Evolutionary conservation across 164 flowering plant genomes (phyloP).

Genomic region (Nelumbo lutea): DNA sequence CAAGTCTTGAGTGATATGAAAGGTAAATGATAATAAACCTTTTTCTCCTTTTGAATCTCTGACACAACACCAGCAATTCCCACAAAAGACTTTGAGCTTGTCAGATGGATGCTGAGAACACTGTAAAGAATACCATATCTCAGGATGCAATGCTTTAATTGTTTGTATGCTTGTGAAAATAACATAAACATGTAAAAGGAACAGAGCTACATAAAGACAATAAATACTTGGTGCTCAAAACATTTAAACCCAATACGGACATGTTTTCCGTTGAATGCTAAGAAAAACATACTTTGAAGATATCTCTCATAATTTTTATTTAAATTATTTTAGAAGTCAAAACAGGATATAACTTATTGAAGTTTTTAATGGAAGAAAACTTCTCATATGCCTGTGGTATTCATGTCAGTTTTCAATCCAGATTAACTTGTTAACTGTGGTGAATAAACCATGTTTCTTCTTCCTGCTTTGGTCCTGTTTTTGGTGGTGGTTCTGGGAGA

Average conservation of each 20-base stretch:
- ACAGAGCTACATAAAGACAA: not conserved
- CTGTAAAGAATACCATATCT: slow-evolving; percentile 38
- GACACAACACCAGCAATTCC: slow-evolving; percentile 87
- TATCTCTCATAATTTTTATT: not conserved
- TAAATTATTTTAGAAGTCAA: no score
- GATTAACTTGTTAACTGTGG: no score
- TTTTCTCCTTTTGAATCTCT: slow-evolving; percentile 91
- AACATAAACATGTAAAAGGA: not conserved
- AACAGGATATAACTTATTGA: not conserved
- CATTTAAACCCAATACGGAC: not conserved
- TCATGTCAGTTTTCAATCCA: no score
- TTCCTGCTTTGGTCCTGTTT: no score
- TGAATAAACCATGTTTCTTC: no score
- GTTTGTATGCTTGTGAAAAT: not conserved
- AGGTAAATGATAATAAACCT: slow-evolving; percentile 35
- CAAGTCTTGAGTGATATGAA: not conserved
- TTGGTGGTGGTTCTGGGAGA: no score
- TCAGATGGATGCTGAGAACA: slow-evolving; percentile 86
- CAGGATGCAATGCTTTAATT: slow-evolving; percentile 2
- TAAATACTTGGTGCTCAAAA: no score
- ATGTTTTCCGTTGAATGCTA: no score
- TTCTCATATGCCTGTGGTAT: not conserved
- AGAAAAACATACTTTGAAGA: not conserved
- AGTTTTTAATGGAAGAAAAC: not conserved
- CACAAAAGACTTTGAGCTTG: slow-evolving; percentile 91